phyloP scores from a whole-genome alignment of 2,329 filamentous ascomycete genomes.

The Fusarium musae region DNA sequence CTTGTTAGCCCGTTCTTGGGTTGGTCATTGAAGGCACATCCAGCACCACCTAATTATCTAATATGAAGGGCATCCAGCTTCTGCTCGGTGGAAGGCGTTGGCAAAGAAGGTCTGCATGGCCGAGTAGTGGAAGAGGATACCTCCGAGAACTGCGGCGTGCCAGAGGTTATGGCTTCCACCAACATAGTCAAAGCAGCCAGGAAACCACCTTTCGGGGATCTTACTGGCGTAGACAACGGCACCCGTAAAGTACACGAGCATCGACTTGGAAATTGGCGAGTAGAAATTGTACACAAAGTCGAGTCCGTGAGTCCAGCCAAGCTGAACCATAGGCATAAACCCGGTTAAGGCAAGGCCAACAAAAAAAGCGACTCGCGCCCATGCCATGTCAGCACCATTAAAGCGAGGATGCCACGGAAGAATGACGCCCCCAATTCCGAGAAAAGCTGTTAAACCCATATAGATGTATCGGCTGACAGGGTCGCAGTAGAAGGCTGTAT shows the following conservation, averaged over 20 bases:
- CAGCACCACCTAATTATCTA: slow-evolving; percentile 43
- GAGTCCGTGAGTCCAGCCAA: slow-evolving; percentile 80
- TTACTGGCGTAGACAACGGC: slow-evolving; percentile 91
- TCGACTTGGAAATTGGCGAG: slow-evolving; percentile 83
- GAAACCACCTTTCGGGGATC: slow-evolving; percentile 91
- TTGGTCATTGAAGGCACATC: background rate
- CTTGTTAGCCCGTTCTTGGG: background rate
- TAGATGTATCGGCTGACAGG: slow-evolving; percentile 87
- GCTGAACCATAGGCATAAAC: slow-evolving; percentile 87
- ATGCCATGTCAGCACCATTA: slow-evolving; percentile 92
- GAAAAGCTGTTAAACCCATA: slow-evolving; percentile 80
- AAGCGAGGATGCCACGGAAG: slow-evolving; percentile 97
- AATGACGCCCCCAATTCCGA: slow-evolving; percentile 88
- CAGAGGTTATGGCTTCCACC: slow-evolving; percentile 97
- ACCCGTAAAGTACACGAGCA: slow-evolving; percentile 86
- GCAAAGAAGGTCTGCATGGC: slow-evolving; percentile 97
- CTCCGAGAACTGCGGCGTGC: slow-evolving; percentile 93
- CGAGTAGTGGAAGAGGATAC: slow-evolving; percentile 95
- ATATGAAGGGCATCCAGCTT: slow-evolving; percentile 67
- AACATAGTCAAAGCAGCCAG: slow-evolving; percentile 93
- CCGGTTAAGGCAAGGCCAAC: slow-evolving; percentile 87
- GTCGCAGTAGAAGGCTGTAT: slow-evolving; percentile 98
- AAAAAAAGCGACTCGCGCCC: slow-evolving; percentile 92
- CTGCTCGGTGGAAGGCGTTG: slow-evolving; percentile 75
- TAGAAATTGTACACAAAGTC: slow-evolving; percentile 91